Evolutionary conservation across 768 basidiomycete genomes (phyloP), one percentile per base, ranked within the genome.

Genomic region (Auricularia sp.): DNA sequence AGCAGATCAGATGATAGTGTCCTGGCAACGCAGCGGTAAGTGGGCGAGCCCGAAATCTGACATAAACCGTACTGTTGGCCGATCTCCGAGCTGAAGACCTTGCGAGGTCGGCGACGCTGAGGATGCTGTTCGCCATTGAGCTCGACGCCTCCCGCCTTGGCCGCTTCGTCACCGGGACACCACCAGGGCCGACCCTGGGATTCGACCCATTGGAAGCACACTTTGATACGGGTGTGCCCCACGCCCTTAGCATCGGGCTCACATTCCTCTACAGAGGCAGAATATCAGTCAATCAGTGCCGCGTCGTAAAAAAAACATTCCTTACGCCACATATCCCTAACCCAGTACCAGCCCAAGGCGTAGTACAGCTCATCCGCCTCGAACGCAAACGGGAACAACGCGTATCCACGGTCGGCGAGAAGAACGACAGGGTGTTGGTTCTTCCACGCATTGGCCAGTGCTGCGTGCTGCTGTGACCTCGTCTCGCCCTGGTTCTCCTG

Each of bases 121-220:
- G 39, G 39, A 1, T 14, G 39, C 13, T 8, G 39, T 42, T 42
- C 8, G 39, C 39, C 13, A 42, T 5, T 2, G 13, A 21, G 18
- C 34, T 29, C 7, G 18, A 62, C 13, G 39, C 8, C 24, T 29
- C 36, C 16, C 21, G 58, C 33, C 34, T 63, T 63, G 45, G 37
- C 37, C 18, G 45, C 24, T 54, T 18, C 58, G 44, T 1, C 59
- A 16, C 47, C n/a, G 18, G 13, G 61, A 24, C 47, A 33, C 82
- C 83, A 84, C 83, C 83, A 83, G 0, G 82, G 82, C 47, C 72
- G 68, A 3, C 75, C 89, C 76, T 92, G 91, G 54, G 79, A 81
- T 67, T 86, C 82, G 68, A 89, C 90, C 90, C 91, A 93, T 69
- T 88, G 87, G 68, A 93, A 93, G 86, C 85, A 69, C 92, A 92